phyloP scores from a whole-genome alignment of 352 stramenopile genomes.

The Phytophthora brassicae region DNA sequence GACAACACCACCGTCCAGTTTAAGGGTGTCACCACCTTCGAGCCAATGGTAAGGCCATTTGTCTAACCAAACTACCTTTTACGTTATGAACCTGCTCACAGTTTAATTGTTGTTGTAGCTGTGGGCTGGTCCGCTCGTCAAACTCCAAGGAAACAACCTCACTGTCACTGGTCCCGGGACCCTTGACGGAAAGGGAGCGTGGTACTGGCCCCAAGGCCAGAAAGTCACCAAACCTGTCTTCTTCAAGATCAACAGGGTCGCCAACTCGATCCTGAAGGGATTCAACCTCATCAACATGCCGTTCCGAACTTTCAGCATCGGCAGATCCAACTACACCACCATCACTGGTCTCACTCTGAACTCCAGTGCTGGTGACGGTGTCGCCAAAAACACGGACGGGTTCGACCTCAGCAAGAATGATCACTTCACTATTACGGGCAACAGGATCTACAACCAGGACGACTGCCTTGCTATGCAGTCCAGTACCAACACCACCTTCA shows the following conservation, averaged over 20 bases:
- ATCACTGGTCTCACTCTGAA: slow-evolving; percentile 24
- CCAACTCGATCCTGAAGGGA: slow-evolving; percentile 26
- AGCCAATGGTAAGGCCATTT: too few species aligned
- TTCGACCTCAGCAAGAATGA: slow-evolving; percentile 30
- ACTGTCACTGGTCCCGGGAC: slow-evolving; percentile 34
- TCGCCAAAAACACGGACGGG: not conserved
- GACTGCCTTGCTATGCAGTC: slow-evolving; percentile 4
- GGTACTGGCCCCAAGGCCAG: slow-evolving; percentile 41
- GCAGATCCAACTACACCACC: slow-evolving; percentile 24
- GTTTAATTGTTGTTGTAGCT: too few species aligned
- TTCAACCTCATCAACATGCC: slow-evolving; percentile 41
- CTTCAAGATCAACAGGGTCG: slow-evolving; percentile 31
- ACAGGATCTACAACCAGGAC: slow-evolving; percentile 37
- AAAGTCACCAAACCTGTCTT: slow-evolving; percentile 34
- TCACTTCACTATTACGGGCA: slow-evolving; percentile 29
- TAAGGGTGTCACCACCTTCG: slow-evolving; percentile 38
- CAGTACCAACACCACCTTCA: slow-evolving; percentile 14
- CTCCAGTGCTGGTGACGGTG: slow-evolving; percentile 9
- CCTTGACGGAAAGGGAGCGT: slow-evolving; percentile 38
- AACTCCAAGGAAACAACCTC: slow-evolving; percentile 28
- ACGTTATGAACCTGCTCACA: too few species aligned
- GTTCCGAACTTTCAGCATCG: slow-evolving; percentile 31
- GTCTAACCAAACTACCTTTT: too few species aligned
- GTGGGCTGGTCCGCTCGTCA: slow-evolving; percentile 36
- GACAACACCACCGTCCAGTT: slow-evolving; percentile 34